These are phyloP conservation scores for Macrolepiota albuminosa DNA, from an alignment of 768 basidiomycete species.

Conservation along the genomic window DNA sequence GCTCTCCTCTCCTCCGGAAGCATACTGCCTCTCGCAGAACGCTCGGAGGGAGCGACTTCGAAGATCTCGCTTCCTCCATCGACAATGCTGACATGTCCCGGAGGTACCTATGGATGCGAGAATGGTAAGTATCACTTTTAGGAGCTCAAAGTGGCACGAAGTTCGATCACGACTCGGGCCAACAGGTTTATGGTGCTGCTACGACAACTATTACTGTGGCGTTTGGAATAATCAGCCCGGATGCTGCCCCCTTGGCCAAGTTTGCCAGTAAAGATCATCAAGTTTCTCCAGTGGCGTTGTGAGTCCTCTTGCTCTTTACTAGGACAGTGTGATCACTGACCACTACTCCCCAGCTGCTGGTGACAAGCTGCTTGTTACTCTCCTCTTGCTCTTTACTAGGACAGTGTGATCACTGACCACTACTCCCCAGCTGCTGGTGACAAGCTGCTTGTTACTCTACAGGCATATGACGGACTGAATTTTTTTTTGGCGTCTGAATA, in stretches of 20 bases:
- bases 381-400: neutral
- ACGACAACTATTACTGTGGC: neutral
- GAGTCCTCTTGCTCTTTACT: neutral
- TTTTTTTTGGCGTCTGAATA: neutral
- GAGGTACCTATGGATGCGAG: neutral
- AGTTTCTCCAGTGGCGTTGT: neutral
- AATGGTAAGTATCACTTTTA: neutral
- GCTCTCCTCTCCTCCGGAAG: neutral
- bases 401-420: neutral
- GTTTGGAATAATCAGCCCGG: neutral
- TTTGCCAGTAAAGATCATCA: neutral
- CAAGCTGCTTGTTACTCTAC: no score
- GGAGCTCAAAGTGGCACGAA: neutral
- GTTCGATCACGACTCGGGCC: neutral
- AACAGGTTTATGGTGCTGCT: neutral
- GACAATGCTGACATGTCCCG: neutral
- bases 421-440: neutral
- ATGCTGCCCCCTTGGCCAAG: neutral
- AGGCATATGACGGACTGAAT: neutral
- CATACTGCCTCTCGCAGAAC: neutral
- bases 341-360: neutral
- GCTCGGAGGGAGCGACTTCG: neutral
- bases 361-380: neutral
- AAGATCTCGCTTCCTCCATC: neutral
- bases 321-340: neutral